Conservation (phyloP, 306 rosid species). For the Cotoneaster glaucophyllus region DNA sequence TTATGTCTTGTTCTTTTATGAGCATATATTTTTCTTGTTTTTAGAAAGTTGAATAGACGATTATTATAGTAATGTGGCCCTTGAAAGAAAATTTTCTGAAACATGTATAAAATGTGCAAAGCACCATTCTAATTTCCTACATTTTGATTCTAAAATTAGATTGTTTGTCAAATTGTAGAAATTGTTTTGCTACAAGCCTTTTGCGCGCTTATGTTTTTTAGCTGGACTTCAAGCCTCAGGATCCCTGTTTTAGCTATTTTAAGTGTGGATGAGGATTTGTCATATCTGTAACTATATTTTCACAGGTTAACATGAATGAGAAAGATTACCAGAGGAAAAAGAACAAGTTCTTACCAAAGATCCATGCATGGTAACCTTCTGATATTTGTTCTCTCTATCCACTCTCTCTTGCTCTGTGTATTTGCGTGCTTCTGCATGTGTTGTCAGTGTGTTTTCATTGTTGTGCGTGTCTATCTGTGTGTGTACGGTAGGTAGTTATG, state of each 20-base stretch:
- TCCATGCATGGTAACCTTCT: constrained; percentile 73
- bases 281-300: constrained; percentile 11
- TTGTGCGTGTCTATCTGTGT: not conserved
- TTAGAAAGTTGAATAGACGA: not conserved
- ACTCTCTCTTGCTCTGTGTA: not conserved
- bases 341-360: constrained; percentile 94
- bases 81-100: not conserved
- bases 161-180: not conserved
- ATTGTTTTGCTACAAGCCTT: not conserved
- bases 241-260: not conserved
- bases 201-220: not conserved
- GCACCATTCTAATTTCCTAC: not conserved
- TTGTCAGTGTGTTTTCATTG: not conserved
- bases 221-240: not conserved
- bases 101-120: not conserved
- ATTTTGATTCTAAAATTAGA: not conserved
- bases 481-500: not conserved
- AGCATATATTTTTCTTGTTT: not conserved
- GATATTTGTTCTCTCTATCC: not conserved
- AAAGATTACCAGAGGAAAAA: constrained; percentile 94
- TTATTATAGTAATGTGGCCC: not conserved
- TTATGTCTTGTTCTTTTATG: not conserved
- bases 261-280: not conserved
- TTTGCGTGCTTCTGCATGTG: not conserved
- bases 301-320: constrained; percentile 96